Conservation (phyloP, 192 early-diverging fungal genomes). For the Powellomyces hirtus region DNA sequence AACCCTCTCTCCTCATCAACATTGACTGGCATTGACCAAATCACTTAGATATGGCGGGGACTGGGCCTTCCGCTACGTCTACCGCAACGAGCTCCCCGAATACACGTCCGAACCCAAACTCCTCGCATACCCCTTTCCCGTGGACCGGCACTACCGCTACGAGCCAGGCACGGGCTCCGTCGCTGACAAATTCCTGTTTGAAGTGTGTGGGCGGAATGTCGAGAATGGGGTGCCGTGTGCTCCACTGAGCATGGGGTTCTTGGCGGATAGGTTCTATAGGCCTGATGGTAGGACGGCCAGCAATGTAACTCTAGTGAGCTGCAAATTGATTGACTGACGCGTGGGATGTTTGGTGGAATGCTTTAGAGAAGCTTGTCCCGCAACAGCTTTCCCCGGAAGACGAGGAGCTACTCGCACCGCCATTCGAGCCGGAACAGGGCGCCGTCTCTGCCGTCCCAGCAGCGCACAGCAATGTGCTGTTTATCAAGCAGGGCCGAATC, state of each 20-base stretch:
- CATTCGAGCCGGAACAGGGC: neutral
- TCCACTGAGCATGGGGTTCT: slow-evolving; percentile 22
- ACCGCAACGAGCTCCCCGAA: slow-evolving; percentile 31
- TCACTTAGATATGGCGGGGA: slow-evolving; percentile 27
- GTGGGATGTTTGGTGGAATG: no score
- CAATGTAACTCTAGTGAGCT: neutral
- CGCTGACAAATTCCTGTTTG: slow-evolving; percentile 9
- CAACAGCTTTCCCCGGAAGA: slow-evolving; percentile 20
- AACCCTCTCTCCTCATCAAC: neutral
- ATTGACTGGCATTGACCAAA: neutral
- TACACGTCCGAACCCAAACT: slow-evolving; percentile 42
- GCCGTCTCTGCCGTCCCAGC: neutral
- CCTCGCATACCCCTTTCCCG: slow-evolving; percentile 29
- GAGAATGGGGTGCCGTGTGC: slow-evolving; percentile 32
- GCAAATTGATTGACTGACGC: no score
- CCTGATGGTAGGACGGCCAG: neutral
- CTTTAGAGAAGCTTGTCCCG: neutral
- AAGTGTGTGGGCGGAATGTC: slow-evolving; percentile 21
- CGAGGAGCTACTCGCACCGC: slow-evolving; percentile 15
- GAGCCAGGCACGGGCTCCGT: slow-evolving; percentile 12
- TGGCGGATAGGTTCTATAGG: slow-evolving; percentile 2
- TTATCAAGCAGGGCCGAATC: slow-evolving; percentile 2
- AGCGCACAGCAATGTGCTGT: neutral
- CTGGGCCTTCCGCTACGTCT: slow-evolving; percentile 32
- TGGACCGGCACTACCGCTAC: slow-evolving; percentile 33